Base-by-base conservation (phyloP, 1,139 yeast genomes). In the Blastobotrys aristatus region DNA sequence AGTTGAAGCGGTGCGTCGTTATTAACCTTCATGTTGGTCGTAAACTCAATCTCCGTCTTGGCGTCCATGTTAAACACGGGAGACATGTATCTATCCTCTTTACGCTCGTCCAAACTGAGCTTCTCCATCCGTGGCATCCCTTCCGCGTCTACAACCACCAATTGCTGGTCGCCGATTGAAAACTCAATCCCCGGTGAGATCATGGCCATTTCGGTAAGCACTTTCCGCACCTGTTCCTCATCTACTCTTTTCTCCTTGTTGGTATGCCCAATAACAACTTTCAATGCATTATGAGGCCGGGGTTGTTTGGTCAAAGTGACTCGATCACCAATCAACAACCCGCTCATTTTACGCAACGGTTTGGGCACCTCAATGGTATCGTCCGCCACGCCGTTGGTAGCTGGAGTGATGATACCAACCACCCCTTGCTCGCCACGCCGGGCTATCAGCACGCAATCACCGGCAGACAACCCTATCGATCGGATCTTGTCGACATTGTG, bases 321-420 rank as follows among this genome's bases (percentile, higher is more conserved):
- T 49, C 96, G 68, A 57, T 88, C 96, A 26, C 97, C 97, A 10
- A 84, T 68, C 6, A 84, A 62, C 3, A 84, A 59, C 8, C 83
- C 85, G 1, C 78, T 75, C 18, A 82, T 68, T 2, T 68, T 62
- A 50, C 94, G 67, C 39, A 79, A 62, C 4, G 70, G 57, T 0
- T 66, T 53, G 1, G 88, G 75, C 1, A 87, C 55, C 40, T 74
- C 71, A 1, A 84, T 64, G 3, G 83, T 79, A 55, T 82, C 79
- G n/a, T 43, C 47, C 11, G 50, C 41, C 10, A 48, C 47, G 16
- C 39, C 37, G 3, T 44, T 17, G 14, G 53, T 50, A 20, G 48
- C 46, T 1, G 67, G 66, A 2, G 62, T 61, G 2, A 55, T 53
- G 14, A 60, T 40, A 1, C 60, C 67, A 0, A 58, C 50, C 3